phyloP scores from a whole-genome alignment of 495 filamentous ascomycete species.

The Pyrenula massariospora region DNA sequence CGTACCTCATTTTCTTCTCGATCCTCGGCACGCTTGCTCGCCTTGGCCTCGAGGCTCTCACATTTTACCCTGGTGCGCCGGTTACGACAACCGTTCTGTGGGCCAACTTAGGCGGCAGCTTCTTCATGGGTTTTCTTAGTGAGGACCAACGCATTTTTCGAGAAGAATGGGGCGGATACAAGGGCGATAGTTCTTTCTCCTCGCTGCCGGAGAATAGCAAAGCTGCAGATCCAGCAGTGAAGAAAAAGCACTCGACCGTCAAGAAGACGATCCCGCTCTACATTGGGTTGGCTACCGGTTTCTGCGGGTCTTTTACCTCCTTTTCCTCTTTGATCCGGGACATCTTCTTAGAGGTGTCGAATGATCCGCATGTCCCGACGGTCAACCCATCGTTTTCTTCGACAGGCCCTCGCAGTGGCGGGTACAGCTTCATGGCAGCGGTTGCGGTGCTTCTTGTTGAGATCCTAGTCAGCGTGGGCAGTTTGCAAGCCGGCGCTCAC shows the following conservation, averaged over 20 bases:
- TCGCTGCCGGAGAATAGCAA: neutral
- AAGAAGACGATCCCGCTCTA: slow-evolving; percentile 86
- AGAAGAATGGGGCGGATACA: slow-evolving; percentile 41
- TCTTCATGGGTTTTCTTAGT: slow-evolving; percentile 75
- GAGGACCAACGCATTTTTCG: slow-evolving; percentile 73
- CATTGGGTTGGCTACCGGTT: slow-evolving; percentile 84
- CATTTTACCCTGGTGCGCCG: slow-evolving; percentile 68
- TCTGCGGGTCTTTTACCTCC: slow-evolving; percentile 85
- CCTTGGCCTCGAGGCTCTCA: slow-evolving; percentile 71
- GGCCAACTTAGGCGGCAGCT: slow-evolving; percentile 79
- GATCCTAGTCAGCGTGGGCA: slow-evolving; percentile 54
- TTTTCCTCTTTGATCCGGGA: slow-evolving; percentile 89
- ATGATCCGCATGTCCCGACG: slow-evolving; percentile 48
- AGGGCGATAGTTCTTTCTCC: neutral
- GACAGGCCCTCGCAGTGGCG: slow-evolving; percentile 44
- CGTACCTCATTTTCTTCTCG: slow-evolving; percentile 78
- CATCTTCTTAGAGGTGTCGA: slow-evolving; percentile 71
- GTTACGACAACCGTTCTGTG: slow-evolving; percentile 66
- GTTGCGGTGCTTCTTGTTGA: slow-evolving; percentile 59
- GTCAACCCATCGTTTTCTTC: slow-evolving; percentile 7
- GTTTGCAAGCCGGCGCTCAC: slow-evolving; percentile 64
- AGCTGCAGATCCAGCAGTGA: slow-evolving; percentile 14
- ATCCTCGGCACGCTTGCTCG: slow-evolving; percentile 78
- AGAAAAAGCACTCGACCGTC: slow-evolving; percentile 38
- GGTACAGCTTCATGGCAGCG: slow-evolving; percentile 73